phyloP scores from a whole-genome alignment of 1,284 basidiomycete species.

The Inonotus obliquus region DNA sequence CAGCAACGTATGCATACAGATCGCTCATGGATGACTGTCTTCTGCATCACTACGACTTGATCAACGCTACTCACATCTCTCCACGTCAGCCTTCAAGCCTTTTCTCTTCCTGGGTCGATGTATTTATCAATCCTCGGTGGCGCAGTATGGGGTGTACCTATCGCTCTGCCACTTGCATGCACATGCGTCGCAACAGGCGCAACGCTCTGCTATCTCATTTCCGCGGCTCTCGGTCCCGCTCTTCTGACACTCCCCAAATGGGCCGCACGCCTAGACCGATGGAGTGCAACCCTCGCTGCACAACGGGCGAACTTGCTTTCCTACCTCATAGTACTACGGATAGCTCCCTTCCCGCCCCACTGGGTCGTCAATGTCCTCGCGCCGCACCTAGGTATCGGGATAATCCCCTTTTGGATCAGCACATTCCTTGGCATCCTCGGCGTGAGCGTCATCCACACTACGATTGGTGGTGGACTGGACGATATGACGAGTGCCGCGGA shows the following conservation, averaged over 20 bases:
- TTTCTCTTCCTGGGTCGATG: constrained; percentile 96
- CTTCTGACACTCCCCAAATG: constrained; percentile 83
- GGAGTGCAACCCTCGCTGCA: constrained; percentile 67
- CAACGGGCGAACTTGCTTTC: constrained; percentile 80
- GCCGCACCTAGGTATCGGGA: constrained; percentile 87
- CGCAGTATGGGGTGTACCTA: constrained; percentile 91
- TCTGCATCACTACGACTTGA: background rate
- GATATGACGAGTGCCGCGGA: constrained; percentile 92
- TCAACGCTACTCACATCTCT: constrained; percentile 1
- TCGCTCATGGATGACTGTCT: constrained; percentile 5
- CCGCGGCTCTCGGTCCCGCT: constrained; percentile 84
- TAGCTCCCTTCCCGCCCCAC: constrained; percentile 94
- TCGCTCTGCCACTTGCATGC: constrained; percentile 89
- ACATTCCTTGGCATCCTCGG: constrained; percentile 92
- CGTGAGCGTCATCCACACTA: constrained; percentile 91
- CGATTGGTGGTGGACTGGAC: constrained; percentile 90
- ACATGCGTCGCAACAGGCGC: constrained; percentile 90
- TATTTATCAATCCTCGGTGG: constrained; percentile 96
- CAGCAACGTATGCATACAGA: background rate
- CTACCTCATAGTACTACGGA: constrained; percentile 89
- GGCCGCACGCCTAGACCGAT: constrained; percentile 74
- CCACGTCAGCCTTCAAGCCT: constrained; percentile 79
- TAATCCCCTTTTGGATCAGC: constrained; percentile 85
- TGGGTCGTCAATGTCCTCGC: constrained; percentile 95
- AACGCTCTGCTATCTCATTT: constrained; percentile 90